phyloP scores from a whole-genome alignment of 352 stramenopile genomes.

The Peronospora destructor region DNA sequence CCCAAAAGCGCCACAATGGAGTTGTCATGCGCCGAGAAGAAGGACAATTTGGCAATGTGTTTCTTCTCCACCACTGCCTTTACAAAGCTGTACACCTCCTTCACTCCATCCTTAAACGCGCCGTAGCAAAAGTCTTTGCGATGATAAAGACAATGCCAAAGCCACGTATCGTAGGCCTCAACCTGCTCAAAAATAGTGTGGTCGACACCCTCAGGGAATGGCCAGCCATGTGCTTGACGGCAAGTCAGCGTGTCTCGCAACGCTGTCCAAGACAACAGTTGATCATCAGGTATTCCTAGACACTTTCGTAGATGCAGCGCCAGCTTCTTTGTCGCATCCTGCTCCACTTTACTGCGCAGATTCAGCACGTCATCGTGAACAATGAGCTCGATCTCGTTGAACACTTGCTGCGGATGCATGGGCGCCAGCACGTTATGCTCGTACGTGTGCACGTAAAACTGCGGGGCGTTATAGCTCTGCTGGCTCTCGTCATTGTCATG shows the following conservation, averaged over 20 bases:
- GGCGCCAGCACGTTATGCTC: constrained; percentile 57
- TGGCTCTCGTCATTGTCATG: constrained; percentile 16
- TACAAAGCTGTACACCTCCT: constrained; percentile 48
- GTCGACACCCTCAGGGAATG: constrained; percentile 63
- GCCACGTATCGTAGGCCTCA: constrained; percentile 66
- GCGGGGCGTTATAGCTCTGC: constrained; percentile 10
- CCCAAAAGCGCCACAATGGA: constrained; percentile 73
- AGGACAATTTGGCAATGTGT: constrained; percentile 46
- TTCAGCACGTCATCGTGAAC: constrained; percentile 49
- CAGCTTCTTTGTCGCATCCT: constrained; percentile 32
- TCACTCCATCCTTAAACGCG: constrained; percentile 58
- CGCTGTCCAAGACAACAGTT: constrained; percentile 63
- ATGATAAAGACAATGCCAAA: constrained; percentile 73
- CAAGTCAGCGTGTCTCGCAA: constrained; percentile 66
- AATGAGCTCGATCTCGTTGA: constrained; percentile 65
- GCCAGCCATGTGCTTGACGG: constrained; percentile 46
- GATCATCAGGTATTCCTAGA: constrained; percentile 40
- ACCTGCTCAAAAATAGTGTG: constrained; percentile 51
- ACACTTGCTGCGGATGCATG: constrained; percentile 52
- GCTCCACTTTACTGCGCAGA: constrained; percentile 21
- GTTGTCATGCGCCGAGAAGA: constrained; percentile 84
- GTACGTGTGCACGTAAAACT: constrained; percentile 61
- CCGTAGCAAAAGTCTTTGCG: constrained; percentile 50
- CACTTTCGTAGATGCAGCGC: constrained; percentile 31
- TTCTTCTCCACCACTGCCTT: constrained; percentile 37